Evolutionary conservation across 345 rosid genomes (phyloP), one percentile per base, ranked within the genome.

Genomic region (Arabis alpina): DNA sequence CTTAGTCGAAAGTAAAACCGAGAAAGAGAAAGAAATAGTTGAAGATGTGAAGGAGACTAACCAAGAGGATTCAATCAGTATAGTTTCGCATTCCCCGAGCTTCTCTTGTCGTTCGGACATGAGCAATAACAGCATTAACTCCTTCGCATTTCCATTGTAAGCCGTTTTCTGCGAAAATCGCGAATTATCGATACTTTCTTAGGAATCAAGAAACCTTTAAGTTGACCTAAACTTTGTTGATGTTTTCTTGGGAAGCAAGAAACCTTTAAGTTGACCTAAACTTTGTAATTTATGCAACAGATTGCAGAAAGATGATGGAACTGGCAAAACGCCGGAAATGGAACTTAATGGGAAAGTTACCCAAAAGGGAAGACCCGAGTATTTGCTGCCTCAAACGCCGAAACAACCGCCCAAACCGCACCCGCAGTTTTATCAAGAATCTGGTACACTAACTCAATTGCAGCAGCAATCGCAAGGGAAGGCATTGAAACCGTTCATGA

Each of bases 141-240:
- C 99, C 27, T 89, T 91, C 66, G 88, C 81, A 8, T 94, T 89
- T 77, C 96, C 88, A 13, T 2, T 81, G 97, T 94, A 79, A 84
- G 95, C 67, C 42, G 0, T 57, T 37, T 0, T 11, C 3, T 25
- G 7, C 14, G 23, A 0, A 42, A 47, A 64, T 13, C 8, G 5
- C 19, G 3, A 48, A 2, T 13, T 47, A 32, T 15, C 12, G 0
- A 12, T 34, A 4, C 42, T 1, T 50, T 30, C 55, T 72, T 2
- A 40, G 2, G 41, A 0, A 1, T 0, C 3, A 52, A 61, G 57
- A 61, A 67, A 67, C 10, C 3, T 9, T 5, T 12, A 0, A 62
- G 68, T n/a, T 0, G 47, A 37, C 16, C 47, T 44, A 7, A 28
- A n/a, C n/a, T n/a, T n/a, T n/a, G n/a, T n/a, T n/a, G n/a, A n/a